Percentiles rank a stretch among this genome's conserved stretches.
phyloP scores from a whole-genome alignment of 441 rosid genomes.

The Populus tomentosa region DNA sequence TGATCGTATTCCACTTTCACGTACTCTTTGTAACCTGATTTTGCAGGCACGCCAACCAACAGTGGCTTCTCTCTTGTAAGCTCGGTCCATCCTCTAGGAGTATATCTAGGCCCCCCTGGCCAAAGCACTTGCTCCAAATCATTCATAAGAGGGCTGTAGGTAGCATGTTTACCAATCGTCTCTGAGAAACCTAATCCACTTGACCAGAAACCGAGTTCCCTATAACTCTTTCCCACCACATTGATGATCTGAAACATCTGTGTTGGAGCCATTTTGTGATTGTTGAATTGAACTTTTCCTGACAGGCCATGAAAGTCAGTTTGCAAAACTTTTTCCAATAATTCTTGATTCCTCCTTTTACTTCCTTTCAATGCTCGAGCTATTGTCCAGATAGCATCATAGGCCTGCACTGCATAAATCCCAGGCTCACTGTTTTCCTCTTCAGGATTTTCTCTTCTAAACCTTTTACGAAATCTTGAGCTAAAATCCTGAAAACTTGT shows the following conservation, averaged over 20 bases:
- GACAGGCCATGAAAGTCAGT: conserved; percentile 13
- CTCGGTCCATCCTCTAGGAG: conserved; percentile 22
- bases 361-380: conserved; percentile 14
- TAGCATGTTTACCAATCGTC: not conserved
- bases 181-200: conserved; percentile 19
- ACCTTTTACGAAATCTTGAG: conserved; percentile 14
- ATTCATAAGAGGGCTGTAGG: conserved; percentile 6
- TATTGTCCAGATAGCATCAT: conserved; percentile 23
- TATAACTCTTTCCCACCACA: conserved; percentile 13
- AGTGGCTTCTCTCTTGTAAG: conserved; percentile 3
- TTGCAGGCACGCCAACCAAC: conserved; percentile 20
- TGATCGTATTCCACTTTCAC: not conserved
- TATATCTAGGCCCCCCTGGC: conserved; percentile 20
- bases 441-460: conserved; percentile 11
- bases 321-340: conserved; percentile 1
- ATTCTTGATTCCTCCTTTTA: not conserved
- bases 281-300: conserved; percentile 18
- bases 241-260: conserved; percentile 23
- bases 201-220: conserved; percentile 30
- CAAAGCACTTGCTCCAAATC: conserved; percentile 17
- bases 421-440: conserved; percentile 23
- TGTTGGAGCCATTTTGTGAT: conserved; percentile 1
- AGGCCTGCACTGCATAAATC: conserved; percentile 25
- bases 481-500: conserved; percentile 6
- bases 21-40: conserved; percentile 3